These are phyloP conservation scores for Nematodospora anomalae DNA, from an alignment of 1,139 yeast genomes.

Conservation along the genomic window DNA sequence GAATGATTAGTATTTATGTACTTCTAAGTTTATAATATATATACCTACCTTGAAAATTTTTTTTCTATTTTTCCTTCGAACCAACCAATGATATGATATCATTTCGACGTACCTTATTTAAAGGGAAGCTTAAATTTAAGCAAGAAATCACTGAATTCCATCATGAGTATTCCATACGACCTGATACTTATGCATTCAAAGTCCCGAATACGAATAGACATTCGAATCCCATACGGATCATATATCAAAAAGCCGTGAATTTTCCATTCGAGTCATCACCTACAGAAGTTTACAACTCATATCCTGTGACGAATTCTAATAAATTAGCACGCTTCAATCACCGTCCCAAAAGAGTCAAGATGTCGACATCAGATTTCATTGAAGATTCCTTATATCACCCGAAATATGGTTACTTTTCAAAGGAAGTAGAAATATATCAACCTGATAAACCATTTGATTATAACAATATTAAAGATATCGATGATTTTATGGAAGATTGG, in stretches of 20 bases:
- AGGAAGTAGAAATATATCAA: slow-evolving; percentile 76
- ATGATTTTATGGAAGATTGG: slow-evolving; percentile 73
- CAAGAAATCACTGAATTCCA: slow-evolving; percentile 28
- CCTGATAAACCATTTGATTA: slow-evolving; percentile 63
- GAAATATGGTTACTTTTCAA: slow-evolving; percentile 75
- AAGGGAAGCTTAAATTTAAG: slow-evolving; percentile 17
- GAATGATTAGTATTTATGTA: not conserved
- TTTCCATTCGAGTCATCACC: slow-evolving; percentile 46
- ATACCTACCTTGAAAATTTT: too few relatives aligned
- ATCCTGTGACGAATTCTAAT: slow-evolving; percentile 43
- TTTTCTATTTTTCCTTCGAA: not conserved
- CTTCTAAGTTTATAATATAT: not conserved
- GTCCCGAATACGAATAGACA: slow-evolving; percentile 31
- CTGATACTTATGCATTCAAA: slow-evolving; percentile 50
- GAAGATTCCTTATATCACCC: slow-evolving; percentile 86
- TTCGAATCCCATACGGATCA: slow-evolving; percentile 36
- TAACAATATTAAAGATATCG: slow-evolving; percentile 57
- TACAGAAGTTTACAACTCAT: slow-evolving; percentile 41
- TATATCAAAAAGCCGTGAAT: slow-evolving; percentile 45
- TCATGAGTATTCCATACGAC: slow-evolving; percentile 50
- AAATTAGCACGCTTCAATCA: slow-evolving; percentile 43
- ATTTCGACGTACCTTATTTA: slow-evolving; percentile 10
- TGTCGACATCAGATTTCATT: slow-evolving; percentile 76
- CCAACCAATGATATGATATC: too few relatives aligned
- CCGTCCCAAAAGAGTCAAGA: slow-evolving; percentile 65